Base-by-base conservation (phyloP, 1,284 basidiomycete genomes). In the Rhodotorula mucilaginosa region DNA sequence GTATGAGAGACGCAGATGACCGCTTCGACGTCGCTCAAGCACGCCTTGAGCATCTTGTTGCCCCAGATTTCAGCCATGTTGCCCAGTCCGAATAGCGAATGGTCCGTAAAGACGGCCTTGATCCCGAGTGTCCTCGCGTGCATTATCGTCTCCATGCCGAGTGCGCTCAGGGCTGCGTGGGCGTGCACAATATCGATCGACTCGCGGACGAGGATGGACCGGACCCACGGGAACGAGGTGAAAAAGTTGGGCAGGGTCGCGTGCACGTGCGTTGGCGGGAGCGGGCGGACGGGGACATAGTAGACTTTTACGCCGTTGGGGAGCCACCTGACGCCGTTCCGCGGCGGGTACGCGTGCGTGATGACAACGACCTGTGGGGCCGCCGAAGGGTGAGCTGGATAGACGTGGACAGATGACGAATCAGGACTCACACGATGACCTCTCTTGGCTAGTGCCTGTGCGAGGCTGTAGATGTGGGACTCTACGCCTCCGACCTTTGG, bases 1-100 rank as follows among this genome's bases (percentile, higher is more conserved):
- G 94, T 97, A 81, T 99, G 91, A n/a, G 92, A 95, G 61, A 99
- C 97, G 79, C 94, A 97, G 48, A 98, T 94, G 0, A 92, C 92
- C 0, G 89, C 92, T 75, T 98, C 96, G 0, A 95, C 90, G 80
- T 96, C 95, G 73, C 89, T 87, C 77, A 99, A 83, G 2, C 90
- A 90, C 21, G 88, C 92, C 19, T 88, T 90, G 44, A 99, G 84
- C 52, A 99, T 85, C 81, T 99, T 99, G 84, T 99, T 99, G 8
- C 97, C 98, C 74, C 98, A 83, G 61, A 99, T 95, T 77, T 93
- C 94, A 0, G 93, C 93, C 23, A 94, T 94, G 78, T 97, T 95
- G 59, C 92, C 93, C 77, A 99, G 93, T 0, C 93, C 94, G 78
- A 98, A 99, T 34, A 99, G 83, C 76, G 91, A 93, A 79, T 99